Evolutionary conservation across 345 rosid species (phyloP).

Genomic region (Lepidium sativum): DNA sequence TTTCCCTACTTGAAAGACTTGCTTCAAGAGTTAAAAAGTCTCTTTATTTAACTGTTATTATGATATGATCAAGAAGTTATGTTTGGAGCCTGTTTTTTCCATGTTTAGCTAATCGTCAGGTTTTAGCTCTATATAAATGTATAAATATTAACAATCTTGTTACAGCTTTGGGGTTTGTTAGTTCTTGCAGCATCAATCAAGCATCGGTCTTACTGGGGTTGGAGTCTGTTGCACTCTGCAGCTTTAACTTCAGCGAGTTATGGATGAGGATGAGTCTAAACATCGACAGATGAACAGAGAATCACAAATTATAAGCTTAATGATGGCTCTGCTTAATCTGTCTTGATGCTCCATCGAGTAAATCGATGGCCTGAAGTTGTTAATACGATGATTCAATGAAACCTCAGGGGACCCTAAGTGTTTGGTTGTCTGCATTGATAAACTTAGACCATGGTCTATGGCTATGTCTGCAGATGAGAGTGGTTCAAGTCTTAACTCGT

Average conservation of each 20-base stretch:
- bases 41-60: not conserved
- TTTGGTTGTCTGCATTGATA: constrained; percentile 57
- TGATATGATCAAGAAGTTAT: constrained; percentile 13
- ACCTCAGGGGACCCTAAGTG: constrained; percentile 71
- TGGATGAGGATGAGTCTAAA: too few species aligned
- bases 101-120: not conserved
- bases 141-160: not conserved
- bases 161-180: not conserved
- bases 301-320: too few species aligned
- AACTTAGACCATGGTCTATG: constrained; percentile 72
- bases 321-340: too few species aligned
- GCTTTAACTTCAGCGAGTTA: constrained; percentile 54
- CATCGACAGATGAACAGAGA: too few species aligned
- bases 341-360: too few species aligned
- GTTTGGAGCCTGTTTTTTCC: not conserved
- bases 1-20: not conserved
- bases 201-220: constrained; percentile 24
- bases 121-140: not conserved
- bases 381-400: not conserved
- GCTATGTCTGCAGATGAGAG: constrained; percentile 48
- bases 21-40: not conserved
- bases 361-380: constrained; percentile 73
- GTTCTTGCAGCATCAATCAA: not conserved
- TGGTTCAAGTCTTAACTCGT: not conserved
- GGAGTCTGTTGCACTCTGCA: constrained; percentile 59